Evolutionary conservation across 768 basidiomycete genomes (phyloP), one percentile per base, ranked within the genome.

Genomic region (Amanita exitialis): DNA sequence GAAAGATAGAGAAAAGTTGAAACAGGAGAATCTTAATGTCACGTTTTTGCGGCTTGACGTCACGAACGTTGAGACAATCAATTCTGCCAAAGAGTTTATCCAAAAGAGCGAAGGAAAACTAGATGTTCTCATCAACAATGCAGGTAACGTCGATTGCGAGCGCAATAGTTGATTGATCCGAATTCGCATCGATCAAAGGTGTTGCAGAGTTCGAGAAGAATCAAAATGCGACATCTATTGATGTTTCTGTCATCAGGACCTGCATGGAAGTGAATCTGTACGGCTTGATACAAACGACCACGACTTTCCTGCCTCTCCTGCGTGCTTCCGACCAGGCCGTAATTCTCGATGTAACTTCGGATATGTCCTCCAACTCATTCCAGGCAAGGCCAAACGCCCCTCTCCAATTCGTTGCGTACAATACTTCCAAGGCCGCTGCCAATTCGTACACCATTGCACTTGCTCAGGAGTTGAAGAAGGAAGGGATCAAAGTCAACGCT

Each of bases 341-440:
- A 15, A 71, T 75, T 48, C 51, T 74, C 49, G 69, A 72, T 48
- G 71, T 76, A 20, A 60, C 61, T 25, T 65, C 65, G 12, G 72
- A 73, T 59, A 72, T 76, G 71, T 69, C 71, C 1, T 75, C 73
- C 18, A 76, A 74, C 58, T 49, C 61, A 0, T 50, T 51, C 38
- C 68, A 69, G 57, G 65, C 73, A 6, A 52, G 57, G 18, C 62
- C 64, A 3, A 56, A 67, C 25, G 57, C 64, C 2, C 12, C 36
- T 20, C 53, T 69, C 12, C 69, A 73, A 57, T 48, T 65, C 18
- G 65, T 69, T 23, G 73, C 73, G 6, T 86, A 86, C 60, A 85
- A 85, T 57, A 79, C 83, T 1, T 82, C 78, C 54, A 86, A 86
- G 66, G 83, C 78, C 0, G 86, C 85, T 6, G 79, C 77, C 0